Base-by-base conservation (phyloP, 257 asterid species). In the Parsonsia alboflavescens region DNA sequence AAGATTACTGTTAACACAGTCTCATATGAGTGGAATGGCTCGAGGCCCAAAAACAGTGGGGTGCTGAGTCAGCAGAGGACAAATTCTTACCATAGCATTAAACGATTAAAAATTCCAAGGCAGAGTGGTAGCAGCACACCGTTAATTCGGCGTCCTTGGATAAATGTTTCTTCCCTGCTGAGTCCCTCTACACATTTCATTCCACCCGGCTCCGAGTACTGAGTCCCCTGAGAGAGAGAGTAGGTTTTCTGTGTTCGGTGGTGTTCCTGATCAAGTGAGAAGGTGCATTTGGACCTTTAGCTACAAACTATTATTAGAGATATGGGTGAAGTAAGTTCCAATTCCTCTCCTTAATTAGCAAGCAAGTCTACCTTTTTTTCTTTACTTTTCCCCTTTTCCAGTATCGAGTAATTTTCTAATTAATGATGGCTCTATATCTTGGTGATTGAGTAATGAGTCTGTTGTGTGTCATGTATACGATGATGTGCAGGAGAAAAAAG, bases 261-360 rank as follows among this genome's bases (percentile, higher is more conserved):
- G n/a, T n/a, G n/a, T 33, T 33, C 39, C 39, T 33, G 39, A 3
- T 33, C 39, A 1, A 33, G 39, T 3, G 39, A 33, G 39, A 33
- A 33, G 39, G 39, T 59, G 30, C 71, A 11, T 62, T 24, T 33
- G 42, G 5, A 62, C 36, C 36, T 8, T 2, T 59, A 59, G 28
- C 19, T 41, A 41, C 44, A 41, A 6, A 41, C 9, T 1, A 3
- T 33, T 59, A 28, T 13, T 12, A 7, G n/a, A 41, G 30, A 46
- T 58, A 86, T 87, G 91, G 91, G 86, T 69, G 89, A 87, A 76
- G 91, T 87, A 77, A 83, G 86, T 76, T 22, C 17, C 41, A 10
- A 57, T 21, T 26, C 67, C 61, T 61, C 57, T 5, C 5, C 30
- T 33, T 33, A 33, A 50, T 17, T 7, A 50, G 56, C 17, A 22